Evolutionary conservation across 2,329 filamentous ascomycete species (phyloP).

Genomic region (Cladosporium sp.): DNA sequence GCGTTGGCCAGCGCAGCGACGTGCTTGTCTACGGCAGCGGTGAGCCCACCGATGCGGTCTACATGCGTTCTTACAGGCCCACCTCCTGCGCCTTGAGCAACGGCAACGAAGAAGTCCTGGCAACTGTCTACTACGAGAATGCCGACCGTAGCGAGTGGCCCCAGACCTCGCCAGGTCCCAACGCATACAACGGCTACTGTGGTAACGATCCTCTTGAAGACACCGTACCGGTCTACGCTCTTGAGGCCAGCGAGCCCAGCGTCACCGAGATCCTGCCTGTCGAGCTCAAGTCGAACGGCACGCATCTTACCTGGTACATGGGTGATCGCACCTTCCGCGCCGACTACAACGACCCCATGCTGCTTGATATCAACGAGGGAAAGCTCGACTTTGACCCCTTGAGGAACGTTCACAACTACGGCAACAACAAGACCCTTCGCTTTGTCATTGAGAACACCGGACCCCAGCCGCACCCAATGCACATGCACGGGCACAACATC

Average conservation of each 20-base stretch:
- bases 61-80: slow-evolving; percentile 17
- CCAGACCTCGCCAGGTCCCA: slow-evolving; percentile 32
- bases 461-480: slow-evolving; percentile 36
- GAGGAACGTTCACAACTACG: slow-evolving; percentile 40
- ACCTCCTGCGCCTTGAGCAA: slow-evolving; percentile 36
- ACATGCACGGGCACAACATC: slow-evolving; percentile 45
- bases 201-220: slow-evolving; percentile 52
- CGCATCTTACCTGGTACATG: slow-evolving; percentile 52
- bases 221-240: slow-evolving; percentile 50
- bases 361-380: slow-evolving; percentile 34
- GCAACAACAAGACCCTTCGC: slow-evolving; percentile 35
- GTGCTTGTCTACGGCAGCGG: slow-evolving; percentile 33
- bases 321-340: slow-evolving; percentile 48
- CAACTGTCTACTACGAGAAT: slow-evolving; percentile 61
- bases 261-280: slow-evolving; percentile 43
- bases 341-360: slow-evolving; percentile 39
- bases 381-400: slow-evolving; percentile 27
- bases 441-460: slow-evolving; percentile 37
- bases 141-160: slow-evolving; percentile 51
- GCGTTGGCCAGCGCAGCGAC: slow-evolving; percentile 40
- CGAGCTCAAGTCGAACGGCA: slow-evolving; percentile 40
- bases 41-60: slow-evolving; percentile 16
- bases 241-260: slow-evolving; percentile 35
- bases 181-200: slow-evolving; percentile 39
- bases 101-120: slow-evolving; percentile 43